Conservation (phyloP, 2,329 filamentous ascomycete genomes). For the Sordariomycetes sp. region DNA sequence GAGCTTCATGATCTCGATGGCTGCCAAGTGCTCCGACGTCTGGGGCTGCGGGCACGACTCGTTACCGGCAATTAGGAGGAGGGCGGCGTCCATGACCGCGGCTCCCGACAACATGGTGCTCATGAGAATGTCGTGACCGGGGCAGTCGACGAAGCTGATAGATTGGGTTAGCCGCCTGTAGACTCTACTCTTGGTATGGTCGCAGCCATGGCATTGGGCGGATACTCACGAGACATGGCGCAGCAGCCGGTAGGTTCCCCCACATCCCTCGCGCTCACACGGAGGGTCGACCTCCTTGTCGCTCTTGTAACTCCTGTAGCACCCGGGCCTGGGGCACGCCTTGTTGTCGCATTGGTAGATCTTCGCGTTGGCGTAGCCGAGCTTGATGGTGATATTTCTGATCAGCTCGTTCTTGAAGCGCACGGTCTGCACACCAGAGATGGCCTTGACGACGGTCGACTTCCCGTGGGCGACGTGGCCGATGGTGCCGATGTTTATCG, state of each 20-base stretch:
- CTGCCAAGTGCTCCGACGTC: slow-evolving; percentile 96
- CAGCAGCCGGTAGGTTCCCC: slow-evolving; percentile 76
- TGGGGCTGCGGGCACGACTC: slow-evolving; percentile 97
- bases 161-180: background rate
- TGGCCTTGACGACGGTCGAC: slow-evolving; percentile 97
- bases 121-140: slow-evolving; percentile 99
- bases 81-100: slow-evolving; percentile 97
- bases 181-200: background rate
- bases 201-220: background rate
- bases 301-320: slow-evolving; percentile 95
- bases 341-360: slow-evolving; percentile 97
- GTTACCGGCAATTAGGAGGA: slow-evolving; percentile 94
- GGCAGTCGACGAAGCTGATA: slow-evolving; percentile 86
- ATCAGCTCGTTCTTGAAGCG: slow-evolving; percentile 99
- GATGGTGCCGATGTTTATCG: slow-evolving; percentile 98
- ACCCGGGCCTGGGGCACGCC: slow-evolving; percentile 85
- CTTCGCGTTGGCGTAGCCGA: slow-evolving; percentile 98
- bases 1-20: slow-evolving; percentile 99
- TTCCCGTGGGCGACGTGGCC: slow-evolving; percentile 98
- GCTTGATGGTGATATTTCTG: slow-evolving; percentile 98
- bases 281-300: slow-evolving; percentile 97
- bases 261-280: slow-evolving; percentile 88
- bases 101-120: slow-evolving; percentile 99
- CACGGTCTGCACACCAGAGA: slow-evolving; percentile 97
- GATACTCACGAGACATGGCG: slow-evolving; percentile 82